These are phyloP conservation scores for Sphagnurus paluster DNA, from an alignment of 1,284 basidiomycete species.

Conservation along the genomic window DNA sequence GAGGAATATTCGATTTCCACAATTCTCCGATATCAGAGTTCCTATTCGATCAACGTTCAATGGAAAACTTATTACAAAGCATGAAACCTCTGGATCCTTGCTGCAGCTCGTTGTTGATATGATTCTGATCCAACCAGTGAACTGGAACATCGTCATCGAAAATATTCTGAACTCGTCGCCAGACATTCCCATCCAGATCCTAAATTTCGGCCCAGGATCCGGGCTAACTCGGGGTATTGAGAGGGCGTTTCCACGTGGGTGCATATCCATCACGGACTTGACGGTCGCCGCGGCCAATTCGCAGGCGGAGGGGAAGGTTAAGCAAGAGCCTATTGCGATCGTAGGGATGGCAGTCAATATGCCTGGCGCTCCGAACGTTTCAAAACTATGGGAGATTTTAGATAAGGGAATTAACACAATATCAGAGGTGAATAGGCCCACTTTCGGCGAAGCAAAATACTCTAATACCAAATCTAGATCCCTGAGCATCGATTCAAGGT, in stretches of 20 bases:
- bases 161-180: slow-evolving; percentile 30
- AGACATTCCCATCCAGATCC: slow-evolving; percentile 30
- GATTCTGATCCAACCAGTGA: slow-evolving; percentile 54
- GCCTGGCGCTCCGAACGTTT: slow-evolving; percentile 52
- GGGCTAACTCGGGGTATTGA: slow-evolving; percentile 43
- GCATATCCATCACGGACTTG: slow-evolving; percentile 30
- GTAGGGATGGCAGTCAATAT: slow-evolving; percentile 70
- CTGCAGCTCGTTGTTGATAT: slow-evolving; percentile 54
- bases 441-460: slow-evolving; percentile 1
- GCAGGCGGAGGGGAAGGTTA: slow-evolving; percentile 16
- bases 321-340: slow-evolving; percentile 63
- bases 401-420: slow-evolving; percentile 58
- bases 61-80: slow-evolving; percentile 37
- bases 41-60: slow-evolving; percentile 51
- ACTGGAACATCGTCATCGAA: slow-evolving; percentile 48
- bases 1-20: slow-evolving; percentile 51
- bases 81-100: slow-evolving; percentile 32
- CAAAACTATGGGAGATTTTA: slow-evolving; percentile 59
- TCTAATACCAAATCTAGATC: slow-evolving; percentile 40
- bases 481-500: slow-evolving; percentile 57
- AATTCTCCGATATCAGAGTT: slow-evolving; percentile 40
- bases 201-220: slow-evolving; percentile 59
- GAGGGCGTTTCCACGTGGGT: slow-evolving; percentile 29
- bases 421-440: slow-evolving; percentile 43
- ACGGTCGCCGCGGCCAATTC: slow-evolving; percentile 19